Evolutionary conservation across 2,329 filamentous ascomycete genomes (phyloP).

Genomic region (Paracoccidioides lutzii): DNA sequence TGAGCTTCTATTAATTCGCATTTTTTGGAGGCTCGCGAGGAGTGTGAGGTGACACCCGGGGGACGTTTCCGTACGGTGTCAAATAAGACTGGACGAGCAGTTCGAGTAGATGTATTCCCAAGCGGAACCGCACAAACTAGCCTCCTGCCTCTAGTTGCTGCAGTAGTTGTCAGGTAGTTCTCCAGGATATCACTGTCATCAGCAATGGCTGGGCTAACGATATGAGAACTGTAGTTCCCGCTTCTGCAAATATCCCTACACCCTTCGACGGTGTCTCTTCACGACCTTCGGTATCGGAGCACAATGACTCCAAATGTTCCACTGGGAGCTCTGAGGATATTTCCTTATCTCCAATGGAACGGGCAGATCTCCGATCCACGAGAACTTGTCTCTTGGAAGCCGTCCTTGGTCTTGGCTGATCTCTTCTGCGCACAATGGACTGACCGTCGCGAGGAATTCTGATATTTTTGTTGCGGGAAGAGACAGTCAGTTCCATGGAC

Average conservation of each 20-base stretch:
- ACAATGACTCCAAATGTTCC: not conserved
- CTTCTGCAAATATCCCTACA: slow-evolving; percentile 11
- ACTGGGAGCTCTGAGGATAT: not conserved
- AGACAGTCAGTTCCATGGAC: slow-evolving; percentile 39
- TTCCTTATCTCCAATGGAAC: not conserved
- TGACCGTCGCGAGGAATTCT: not conserved
- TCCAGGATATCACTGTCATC: slow-evolving; percentile 43
- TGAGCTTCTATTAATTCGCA: slow-evolving; percentile 39
- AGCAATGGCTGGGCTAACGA: slow-evolving; percentile 41
- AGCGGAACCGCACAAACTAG: slow-evolving; percentile 15
- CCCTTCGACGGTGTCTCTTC: not conserved
- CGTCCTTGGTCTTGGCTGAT: not conserved
- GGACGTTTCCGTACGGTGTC: slow-evolving; percentile 37
- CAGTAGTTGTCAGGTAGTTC: slow-evolving; percentile 35
- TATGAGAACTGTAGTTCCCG: slow-evolving; percentile 33
- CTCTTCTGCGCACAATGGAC: not conserved
- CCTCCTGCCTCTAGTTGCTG: slow-evolving; percentile 10
- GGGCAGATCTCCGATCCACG: not conserved
- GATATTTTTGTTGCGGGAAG: slow-evolving; percentile 24
- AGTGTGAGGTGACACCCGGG: slow-evolving; percentile 18
- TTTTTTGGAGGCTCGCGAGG: slow-evolving; percentile 24
- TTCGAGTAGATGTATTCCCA: slow-evolving; percentile 8
- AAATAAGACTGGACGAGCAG: slow-evolving; percentile 30
- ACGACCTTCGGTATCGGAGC: not conserved
- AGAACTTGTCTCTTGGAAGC: not conserved